Evolutionary conservation across 2,329 filamentous ascomycete genomes (phyloP).

Genomic region (Periconia macrospinosa): DNA sequence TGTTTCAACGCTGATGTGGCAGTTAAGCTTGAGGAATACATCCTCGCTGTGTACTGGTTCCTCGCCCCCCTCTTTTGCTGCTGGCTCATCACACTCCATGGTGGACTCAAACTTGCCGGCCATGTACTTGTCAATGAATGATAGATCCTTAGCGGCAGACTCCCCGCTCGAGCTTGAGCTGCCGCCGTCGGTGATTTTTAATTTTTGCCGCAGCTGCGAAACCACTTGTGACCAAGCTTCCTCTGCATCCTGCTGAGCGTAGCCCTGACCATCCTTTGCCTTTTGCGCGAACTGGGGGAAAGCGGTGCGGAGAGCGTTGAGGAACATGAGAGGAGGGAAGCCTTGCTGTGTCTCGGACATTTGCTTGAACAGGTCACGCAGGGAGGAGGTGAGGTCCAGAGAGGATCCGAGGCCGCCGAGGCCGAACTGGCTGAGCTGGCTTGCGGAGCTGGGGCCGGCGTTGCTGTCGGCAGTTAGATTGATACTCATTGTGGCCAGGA

Average conservation of each 20-base stretch:
- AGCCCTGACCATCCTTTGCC: conserved; percentile 78
- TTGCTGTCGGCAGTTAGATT: conserved; percentile 14
- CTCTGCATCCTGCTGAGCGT: conserved; percentile 97
- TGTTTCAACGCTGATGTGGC: conserved; percentile 84
- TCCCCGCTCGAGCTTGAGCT: conserved; percentile 35
- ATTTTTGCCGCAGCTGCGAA: conserved; percentile 75
- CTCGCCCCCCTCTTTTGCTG: conserved; percentile 74
- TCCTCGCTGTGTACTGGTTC: conserved; percentile 69
- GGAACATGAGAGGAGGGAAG: conserved; percentile 81
- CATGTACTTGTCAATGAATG: conserved; percentile 91
- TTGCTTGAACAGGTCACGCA: conserved; percentile 82
- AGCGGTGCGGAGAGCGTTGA: conserved; percentile 73
- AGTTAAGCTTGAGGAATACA: conserved; percentile 88
- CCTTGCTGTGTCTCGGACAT: conserved; percentile 89
- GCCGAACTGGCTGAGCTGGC: conserved; percentile 52
- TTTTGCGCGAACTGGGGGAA: conserved; percentile 95
- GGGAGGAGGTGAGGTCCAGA: conserved; percentile 72
- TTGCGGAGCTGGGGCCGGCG: conserved; percentile 35
- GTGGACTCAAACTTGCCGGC: conserved; percentile 76
- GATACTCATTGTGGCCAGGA: too few species aligned
- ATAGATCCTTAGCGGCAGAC: conserved; percentile 50
- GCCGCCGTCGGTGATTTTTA: conserved; percentile 63
- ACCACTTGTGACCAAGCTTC: conserved; percentile 98
- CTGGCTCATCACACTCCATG: conserved; percentile 81
- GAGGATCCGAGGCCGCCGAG: conserved; percentile 62